Conservation (phyloP, 441 rosid species). For the Melianthus villosus region DNA sequence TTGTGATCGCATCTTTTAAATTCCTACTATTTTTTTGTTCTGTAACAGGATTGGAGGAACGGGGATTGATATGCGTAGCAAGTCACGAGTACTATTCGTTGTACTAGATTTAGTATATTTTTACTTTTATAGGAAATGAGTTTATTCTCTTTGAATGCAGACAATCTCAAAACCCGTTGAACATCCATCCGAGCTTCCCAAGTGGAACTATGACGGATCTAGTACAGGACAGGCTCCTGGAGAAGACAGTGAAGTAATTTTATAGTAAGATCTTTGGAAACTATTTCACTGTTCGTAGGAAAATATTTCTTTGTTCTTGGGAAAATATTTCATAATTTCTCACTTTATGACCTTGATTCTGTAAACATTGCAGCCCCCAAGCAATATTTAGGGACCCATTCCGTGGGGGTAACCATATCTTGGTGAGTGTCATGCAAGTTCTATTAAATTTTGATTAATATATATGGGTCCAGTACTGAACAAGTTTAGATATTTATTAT, state of each 20-base stretch:
- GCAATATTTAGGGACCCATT: constrained; percentile 91
- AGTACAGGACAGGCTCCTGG: constrained; percentile 98
- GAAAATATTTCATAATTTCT: too few relatives aligned
- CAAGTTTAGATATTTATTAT: too few relatives aligned
- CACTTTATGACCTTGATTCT: constrained; percentile 7
- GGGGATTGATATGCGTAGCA: constrained; percentile 77
- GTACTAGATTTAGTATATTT: neutral
- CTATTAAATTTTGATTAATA: neutral
- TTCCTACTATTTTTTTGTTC: constrained; percentile 2
- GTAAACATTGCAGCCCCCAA: constrained; percentile 55
- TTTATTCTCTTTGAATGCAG: constrained; percentile 18
- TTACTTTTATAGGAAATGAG: constrained; percentile 2
- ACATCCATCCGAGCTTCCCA: constrained; percentile 92
- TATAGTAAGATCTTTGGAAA: constrained; percentile 48
- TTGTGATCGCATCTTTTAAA: neutral
- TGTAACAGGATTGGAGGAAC: constrained; percentile 81
- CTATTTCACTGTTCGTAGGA: neutral
- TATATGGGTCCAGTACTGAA: neutral
- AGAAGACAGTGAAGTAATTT: constrained; percentile 90
- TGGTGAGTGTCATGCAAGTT: constrained; percentile 35
- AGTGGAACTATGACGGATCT: constrained; percentile 95
- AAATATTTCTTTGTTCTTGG: constrained; percentile 1
- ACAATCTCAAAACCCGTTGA: constrained; percentile 66
- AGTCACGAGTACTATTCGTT: constrained; percentile 54
- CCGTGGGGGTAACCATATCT: constrained; percentile 86